Evolutionary conservation across 2,329 filamentous ascomycete species (phyloP), one percentile per base, ranked within the genome.

Genomic region (Alternaria hordeiaustralica): DNA sequence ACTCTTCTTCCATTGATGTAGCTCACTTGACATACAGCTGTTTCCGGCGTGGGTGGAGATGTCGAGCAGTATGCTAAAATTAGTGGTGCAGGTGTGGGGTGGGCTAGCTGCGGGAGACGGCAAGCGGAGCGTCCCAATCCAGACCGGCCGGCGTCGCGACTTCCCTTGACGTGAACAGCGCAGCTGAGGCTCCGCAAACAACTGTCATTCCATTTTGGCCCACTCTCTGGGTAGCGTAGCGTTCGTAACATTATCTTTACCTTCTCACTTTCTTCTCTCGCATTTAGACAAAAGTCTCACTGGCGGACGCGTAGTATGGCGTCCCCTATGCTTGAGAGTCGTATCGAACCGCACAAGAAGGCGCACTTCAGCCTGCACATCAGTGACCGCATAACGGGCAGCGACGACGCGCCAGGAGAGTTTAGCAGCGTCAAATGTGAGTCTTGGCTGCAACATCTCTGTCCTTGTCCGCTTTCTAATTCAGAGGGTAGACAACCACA

Each of bases 401-500:
- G 68, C 46, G 73, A 75, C 21, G 36, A 36, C 9, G 57, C 68
- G 11, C 49, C 55, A 4, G 67, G 50, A 5, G 60, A 57, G 11
- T 79, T 72, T 47, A 79, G 69, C 57, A 74, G 75, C 53, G 72
- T 81, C 8, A 79, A 77, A 66, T 80, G 79, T 80, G 49, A 74
- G 30, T 61, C 20, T 50, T 46, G 3, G 3, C 41, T 26, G 46
- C 30, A 56, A n/a, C 8, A 1, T n/a, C 1, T 2, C 9, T 47
- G 15, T 61, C 58, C 60, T 15, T 47, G 36, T 55, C 33, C 30
- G 50, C 56, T 20, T 33, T 61, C 66, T 74, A 56, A 75, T 50
- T 11, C 46, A 26, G 12, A 57, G 58, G 45, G 15, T 60, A 81
- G 79, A 81, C 75, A 85, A 85, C 69, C 79, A 84, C 72, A 84